phyloP scores from a whole-genome alignment of 2,329 filamentous ascomycete genomes.

The Paradendryphiella salina region DNA sequence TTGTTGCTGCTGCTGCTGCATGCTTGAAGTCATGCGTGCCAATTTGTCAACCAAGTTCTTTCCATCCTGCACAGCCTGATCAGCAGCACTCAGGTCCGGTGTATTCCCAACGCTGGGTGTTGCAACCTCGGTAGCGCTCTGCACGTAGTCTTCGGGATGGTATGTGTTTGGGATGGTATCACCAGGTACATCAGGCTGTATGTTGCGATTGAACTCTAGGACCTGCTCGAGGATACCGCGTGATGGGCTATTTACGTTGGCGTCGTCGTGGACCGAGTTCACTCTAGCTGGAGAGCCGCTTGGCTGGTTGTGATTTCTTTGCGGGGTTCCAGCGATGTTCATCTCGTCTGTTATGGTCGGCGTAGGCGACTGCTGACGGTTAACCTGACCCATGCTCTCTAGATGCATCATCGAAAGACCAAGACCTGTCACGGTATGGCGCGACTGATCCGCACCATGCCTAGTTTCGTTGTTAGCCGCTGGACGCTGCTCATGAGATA shows the following conservation, averaged over 20 bases:
- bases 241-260: constrained; percentile 18
- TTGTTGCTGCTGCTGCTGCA: constrained; percentile 20
- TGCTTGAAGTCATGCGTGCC: constrained; percentile 29
- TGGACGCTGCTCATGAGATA: constrained; percentile 42
- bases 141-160: constrained; percentile 47
- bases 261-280: constrained; percentile 25
- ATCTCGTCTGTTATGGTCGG: constrained; percentile 38
- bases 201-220: constrained; percentile 37
- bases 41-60: constrained; percentile 41
- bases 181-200: constrained; percentile 38
- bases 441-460: constrained; percentile 26
- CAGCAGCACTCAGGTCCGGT: constrained; percentile 44
- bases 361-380: constrained; percentile 37
- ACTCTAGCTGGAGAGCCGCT: constrained; percentile 22
- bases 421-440: constrained; percentile 33
- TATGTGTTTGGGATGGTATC: constrained; percentile 45
- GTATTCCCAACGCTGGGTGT: constrained; percentile 52
- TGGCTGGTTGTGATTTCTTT: constrained; percentile 23
- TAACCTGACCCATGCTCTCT: constrained; percentile 25
- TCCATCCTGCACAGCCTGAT: constrained; percentile 44
- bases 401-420: constrained; percentile 42
- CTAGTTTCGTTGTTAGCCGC: constrained; percentile 29
- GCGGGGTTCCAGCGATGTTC: constrained; percentile 17
- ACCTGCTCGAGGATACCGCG: constrained; percentile 32
- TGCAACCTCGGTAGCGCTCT: constrained; percentile 54